Evolutionary conservation across 371 early-diverging fungal species (phyloP), one percentile per base, ranked within the genome.

Genomic region (Sporodiniella umbellata): DNA sequence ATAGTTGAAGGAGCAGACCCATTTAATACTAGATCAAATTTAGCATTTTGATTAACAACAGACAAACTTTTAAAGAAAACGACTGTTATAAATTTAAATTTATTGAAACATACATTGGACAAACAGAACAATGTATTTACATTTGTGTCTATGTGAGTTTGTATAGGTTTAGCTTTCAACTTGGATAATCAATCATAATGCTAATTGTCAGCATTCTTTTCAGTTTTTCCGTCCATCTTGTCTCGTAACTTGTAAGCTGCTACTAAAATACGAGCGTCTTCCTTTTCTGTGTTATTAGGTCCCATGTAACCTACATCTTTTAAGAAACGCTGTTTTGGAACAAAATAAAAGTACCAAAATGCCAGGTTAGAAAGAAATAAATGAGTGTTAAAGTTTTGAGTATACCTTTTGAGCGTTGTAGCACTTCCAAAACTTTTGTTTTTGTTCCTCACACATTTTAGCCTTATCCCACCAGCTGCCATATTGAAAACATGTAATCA

Each of bases 401-500:
- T 37, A 21, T 58, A 75, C 78, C 67, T 70, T 80, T 54, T 80
- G 80, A 33, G 68, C 39, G 6, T 70, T 64, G 42, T 64, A 79
- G 43, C 83, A 83, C 14, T 58, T 54, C 71, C 79, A 77, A 47
- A 83, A 75, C 39, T 47, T 62, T 30, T 77, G 74, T 38, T 79
- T 79, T 53, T 78, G 79, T 42, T 73, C 72, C 61, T 79, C 77
- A 50, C 83, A 83, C 81, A 83, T 77, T 21, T 70, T 73, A 1
- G 81, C 81, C 40, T 78, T 79, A 37, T 83, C 83, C 81, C 80
- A 79, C 81, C 79, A 80, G 8, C 80, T 73, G 5, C 83, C 83
- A 22, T 77, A 52, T 38, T 69, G 61, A n/a, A 83, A 72, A 44
- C 83, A 83, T 12, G 62, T 67, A 37, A 75, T 46, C 8, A 83